phyloP scores from a whole-genome alignment of 257 asterid genomes.

The Solanum rostratum region DNA sequence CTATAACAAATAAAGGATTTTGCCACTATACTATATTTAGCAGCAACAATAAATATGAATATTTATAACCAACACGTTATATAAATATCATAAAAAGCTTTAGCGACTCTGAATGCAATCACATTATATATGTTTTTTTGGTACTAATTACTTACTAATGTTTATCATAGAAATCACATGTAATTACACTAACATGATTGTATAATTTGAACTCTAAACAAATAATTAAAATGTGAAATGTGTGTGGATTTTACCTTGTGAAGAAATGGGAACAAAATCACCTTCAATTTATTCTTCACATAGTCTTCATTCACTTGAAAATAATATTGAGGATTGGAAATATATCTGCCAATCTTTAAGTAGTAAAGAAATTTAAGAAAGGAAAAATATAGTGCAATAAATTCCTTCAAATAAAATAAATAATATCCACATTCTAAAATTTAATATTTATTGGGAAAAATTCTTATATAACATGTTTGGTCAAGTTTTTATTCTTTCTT shows the following conservation, averaged over 20 bases:
- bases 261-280: slow-evolving; percentile 17
- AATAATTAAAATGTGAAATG: neutral
- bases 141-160: too few species aligned
- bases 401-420: neutral
- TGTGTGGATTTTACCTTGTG: slow-evolving; percentile 10
- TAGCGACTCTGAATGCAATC: too few species aligned
- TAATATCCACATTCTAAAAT: neutral
- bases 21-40: too few species aligned
- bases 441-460: neutral
- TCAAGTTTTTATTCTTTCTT: neutral
- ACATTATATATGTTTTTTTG: too few species aligned
- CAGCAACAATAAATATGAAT: neutral
- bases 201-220: neutral
- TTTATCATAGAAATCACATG: neutral
- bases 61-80: too few species aligned
- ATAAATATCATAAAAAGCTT: too few species aligned
- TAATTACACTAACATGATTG: neutral
- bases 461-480: too few species aligned
- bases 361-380: neutral
- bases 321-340: slow-evolving; percentile 17
- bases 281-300: slow-evolving; percentile 17
- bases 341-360: slow-evolving; percentile 12
- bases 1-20: neutral
- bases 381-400: neutral
- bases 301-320: slow-evolving; percentile 19